Base-by-base conservation (phyloP, 257 asterid genomes). In the Jacaranda mimosifolia region DNA sequence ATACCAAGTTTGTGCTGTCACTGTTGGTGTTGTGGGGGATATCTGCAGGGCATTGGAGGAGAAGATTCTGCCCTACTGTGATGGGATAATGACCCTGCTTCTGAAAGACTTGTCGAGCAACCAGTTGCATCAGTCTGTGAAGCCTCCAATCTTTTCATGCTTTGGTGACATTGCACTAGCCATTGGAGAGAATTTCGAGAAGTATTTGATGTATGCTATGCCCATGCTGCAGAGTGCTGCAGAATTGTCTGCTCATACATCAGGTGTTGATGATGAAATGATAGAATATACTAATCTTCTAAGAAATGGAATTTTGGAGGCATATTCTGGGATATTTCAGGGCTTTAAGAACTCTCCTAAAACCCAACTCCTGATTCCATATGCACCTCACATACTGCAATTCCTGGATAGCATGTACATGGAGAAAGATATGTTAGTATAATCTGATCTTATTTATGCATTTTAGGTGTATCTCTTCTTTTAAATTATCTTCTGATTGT, bases 171-270 rank as follows among this genome's bases (percentile, higher is more conserved):
- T 93, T 69, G 93, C 98, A 0, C 82, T 90, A 74, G 97, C 98
- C 1, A 91, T 93, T 11, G 96, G 96, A 42, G 96, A 90, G 84
- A 86, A 89, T 63, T 91, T 91, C 62, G 96, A 91, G 80, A 91
- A 91, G 88, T 93, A 91, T 86, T 79, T 90, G 84, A 90, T 87
- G 87, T 91, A 90, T 78, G 92, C 98, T 32, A 90, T 93, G 96
- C 96, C 97, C 21, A 91, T 91, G 98, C 94, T 93, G 55, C 97
- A 91, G 83, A 90, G 95, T 78, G 97, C 97, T 45, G 98, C 94
- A 0, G 98, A 91, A 86, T 62, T 91, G 81, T 91, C 93, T 68
- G 94, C 89, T 21, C 98, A 57, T 69, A 84, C 96, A 64, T 80
- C 93, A 17, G 85, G 85, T 10, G 91, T 70, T 43, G 96, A 93